phyloP scores from a whole-genome alignment of 192 early-diverging fungal species.

The Coemansia sp. region DNA sequence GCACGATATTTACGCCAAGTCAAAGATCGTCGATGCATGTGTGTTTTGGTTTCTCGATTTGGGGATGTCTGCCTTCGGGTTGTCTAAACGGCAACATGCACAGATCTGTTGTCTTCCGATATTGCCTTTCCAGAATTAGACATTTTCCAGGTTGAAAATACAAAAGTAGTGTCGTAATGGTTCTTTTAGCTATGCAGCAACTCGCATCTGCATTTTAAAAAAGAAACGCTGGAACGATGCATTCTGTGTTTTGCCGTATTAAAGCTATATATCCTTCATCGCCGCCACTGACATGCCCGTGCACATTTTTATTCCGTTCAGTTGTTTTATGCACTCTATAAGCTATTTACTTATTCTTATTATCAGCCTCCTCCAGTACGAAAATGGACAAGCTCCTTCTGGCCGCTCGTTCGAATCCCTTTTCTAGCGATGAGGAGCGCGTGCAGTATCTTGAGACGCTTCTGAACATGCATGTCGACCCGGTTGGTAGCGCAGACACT shows the following conservation, averaged over 20 bases:
- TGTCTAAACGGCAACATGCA: not conserved
- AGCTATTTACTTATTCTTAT: not conserved
- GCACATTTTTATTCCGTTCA: not conserved
- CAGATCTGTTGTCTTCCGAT: not conserved
- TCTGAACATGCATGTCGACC: constrained; percentile 15
- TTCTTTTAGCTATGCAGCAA: too few species aligned
- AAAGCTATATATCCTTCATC: not conserved
- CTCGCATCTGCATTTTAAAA: too few species aligned
- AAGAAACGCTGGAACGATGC: too few species aligned
- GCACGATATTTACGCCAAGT: too few species aligned
- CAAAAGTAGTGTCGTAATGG: too few species aligned
- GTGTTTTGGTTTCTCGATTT: not conserved
- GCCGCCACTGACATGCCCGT: not conserved
- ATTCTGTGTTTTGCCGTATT: not conserved
- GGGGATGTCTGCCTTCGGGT: not conserved
- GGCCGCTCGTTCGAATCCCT: not conserved
- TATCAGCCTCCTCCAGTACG: not conserved
- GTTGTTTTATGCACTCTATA: not conserved
- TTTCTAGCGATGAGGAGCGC: not conserved
- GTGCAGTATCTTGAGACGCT: constrained; percentile 6
- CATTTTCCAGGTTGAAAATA: too few species aligned
- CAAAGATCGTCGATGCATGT: not conserved
- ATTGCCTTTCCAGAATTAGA: not conserved
- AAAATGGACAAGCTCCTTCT: not conserved
- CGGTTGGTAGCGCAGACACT: constrained; percentile 15